These are phyloP conservation scores for Sisymbrium altissimum DNA, from an alignment of 345 rosid genomes.

Conservation along the genomic window DNA sequence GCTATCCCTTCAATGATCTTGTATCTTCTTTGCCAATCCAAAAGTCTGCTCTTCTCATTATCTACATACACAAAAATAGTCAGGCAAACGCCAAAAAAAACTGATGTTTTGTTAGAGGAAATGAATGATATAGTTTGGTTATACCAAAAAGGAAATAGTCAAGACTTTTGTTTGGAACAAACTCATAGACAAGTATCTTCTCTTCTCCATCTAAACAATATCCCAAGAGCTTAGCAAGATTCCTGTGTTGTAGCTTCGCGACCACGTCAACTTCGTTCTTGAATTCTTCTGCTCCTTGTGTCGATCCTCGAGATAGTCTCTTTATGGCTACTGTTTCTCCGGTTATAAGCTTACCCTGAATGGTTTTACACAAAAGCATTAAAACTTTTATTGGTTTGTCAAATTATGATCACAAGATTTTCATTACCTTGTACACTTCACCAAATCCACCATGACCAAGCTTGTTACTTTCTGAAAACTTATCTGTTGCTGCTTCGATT, in stretches of 20 bases:
- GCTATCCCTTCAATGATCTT: conserved; percentile 56
- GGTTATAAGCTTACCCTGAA: conserved; percentile 30
- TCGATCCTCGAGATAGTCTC: conserved; percentile 41
- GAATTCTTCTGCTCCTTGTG: conserved; percentile 52
- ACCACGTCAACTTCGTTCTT: conserved; percentile 48
- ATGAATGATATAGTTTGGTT: conserved; percentile 5
- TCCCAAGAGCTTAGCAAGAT: conserved; percentile 51
- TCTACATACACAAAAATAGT: conserved; percentile 21
- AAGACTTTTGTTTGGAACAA: conserved; percentile 47
- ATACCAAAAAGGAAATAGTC: conserved; percentile 44
- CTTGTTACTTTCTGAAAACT: conserved; percentile 50
- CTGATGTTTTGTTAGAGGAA: neutral
- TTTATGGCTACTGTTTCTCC: conserved; percentile 50
- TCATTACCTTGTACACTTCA: conserved; percentile 55
- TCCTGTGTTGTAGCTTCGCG: conserved; percentile 47
- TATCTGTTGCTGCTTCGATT: conserved; percentile 44
- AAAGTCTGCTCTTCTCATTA: conserved; percentile 21
- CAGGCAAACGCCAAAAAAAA: neutral
- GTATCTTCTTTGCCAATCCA: conserved; percentile 50
- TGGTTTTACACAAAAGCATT: neutral
- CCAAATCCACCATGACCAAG: conserved; percentile 78
- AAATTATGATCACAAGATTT: neutral
- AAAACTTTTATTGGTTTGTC: neutral
- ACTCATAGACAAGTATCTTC: conserved; percentile 49
- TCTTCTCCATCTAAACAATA: conserved; percentile 48